Evolutionary conservation across 306 rosid genomes (phyloP).

Genomic region (Urtica urens): DNA sequence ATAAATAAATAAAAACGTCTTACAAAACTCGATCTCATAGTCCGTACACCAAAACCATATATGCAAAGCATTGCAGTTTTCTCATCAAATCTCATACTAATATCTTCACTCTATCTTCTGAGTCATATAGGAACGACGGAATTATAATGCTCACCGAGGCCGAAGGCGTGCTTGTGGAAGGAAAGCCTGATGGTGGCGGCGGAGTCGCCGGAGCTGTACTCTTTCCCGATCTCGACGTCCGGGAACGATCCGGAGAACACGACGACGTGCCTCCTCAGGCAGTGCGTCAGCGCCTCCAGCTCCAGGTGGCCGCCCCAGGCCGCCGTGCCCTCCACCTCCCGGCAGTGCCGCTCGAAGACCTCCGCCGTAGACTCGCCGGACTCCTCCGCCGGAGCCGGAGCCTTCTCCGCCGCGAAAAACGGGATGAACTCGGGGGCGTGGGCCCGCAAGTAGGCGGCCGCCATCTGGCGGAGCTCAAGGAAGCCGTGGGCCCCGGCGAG

Average conservation of each 20-base stretch:
- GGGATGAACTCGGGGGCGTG: constrained; percentile 62
- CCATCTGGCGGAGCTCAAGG: constrained; percentile 77
- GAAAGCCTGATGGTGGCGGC: constrained; percentile 60
- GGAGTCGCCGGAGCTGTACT: constrained; percentile 44
- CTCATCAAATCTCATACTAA: too few species aligned
- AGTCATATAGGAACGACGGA: constrained; percentile 50
- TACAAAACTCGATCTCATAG: too few species aligned
- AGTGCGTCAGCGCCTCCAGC: constrained; percentile 80
- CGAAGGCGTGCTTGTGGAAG: constrained; percentile 87
- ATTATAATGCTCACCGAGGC: constrained; percentile 92
- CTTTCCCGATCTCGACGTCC: constrained; percentile 96
- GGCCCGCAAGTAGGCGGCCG: constrained; percentile 67
- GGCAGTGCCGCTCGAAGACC: constrained; percentile 73
- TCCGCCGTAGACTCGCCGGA: constrained; percentile 36
- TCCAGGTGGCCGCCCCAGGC: constrained; percentile 97
- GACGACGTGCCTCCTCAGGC: constrained; percentile 71
- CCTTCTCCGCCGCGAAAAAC: constrained; percentile 60
- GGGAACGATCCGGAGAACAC: constrained; percentile 92
- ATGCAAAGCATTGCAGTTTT: too few species aligned
- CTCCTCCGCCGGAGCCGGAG: constrained; percentile 33
- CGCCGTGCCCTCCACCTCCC: constrained; percentile 80
- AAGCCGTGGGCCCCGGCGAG: constrained; percentile 38
- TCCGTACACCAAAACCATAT: too few species aligned
- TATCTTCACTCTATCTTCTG: too few species aligned
- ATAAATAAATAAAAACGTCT: too few species aligned